These are phyloP conservation scores for Ogataea ganodermae DNA, from an alignment of 805 yeast genomes.

Conservation along the genomic window DNA sequence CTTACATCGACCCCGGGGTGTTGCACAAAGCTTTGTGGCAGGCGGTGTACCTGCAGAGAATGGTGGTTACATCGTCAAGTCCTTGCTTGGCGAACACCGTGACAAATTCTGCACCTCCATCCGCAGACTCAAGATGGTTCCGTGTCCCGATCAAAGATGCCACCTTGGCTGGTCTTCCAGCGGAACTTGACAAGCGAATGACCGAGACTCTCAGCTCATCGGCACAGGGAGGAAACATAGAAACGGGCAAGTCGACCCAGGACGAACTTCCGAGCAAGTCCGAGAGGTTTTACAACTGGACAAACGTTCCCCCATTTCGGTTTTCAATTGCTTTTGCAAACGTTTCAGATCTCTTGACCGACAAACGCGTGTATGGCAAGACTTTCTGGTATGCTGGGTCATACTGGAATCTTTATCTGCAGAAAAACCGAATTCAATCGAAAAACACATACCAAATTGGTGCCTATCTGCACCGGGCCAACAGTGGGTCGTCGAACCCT, in stretches of 20 bases:
- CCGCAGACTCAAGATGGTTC: constrained; percentile 38
- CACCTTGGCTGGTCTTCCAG: constrained; percentile 48
- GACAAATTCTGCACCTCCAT: constrained; percentile 32
- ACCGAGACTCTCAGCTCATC: constrained; percentile 26
- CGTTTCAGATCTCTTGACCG: constrained; percentile 45
- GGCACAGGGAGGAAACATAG: constrained; percentile 12
- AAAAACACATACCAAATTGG: constrained; percentile 53
- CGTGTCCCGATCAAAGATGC: constrained; percentile 48
- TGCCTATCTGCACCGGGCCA: constrained; percentile 56
- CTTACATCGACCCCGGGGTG: constrained; percentile 41
- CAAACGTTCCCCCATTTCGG: constrained; percentile 54
- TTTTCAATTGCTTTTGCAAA: constrained; percentile 54
- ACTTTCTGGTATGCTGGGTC: constrained; percentile 65
- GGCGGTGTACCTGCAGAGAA: constrained; percentile 44
- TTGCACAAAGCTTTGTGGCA: constrained; percentile 53
- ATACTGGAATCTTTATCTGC: constrained; percentile 57
- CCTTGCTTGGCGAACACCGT: constrained; percentile 34
- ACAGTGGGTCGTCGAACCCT: constrained; percentile 34
- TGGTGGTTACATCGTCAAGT: constrained; percentile 36
- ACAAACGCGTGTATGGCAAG: constrained; percentile 50
- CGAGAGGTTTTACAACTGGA: constrained; percentile 35
- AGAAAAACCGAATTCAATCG: constrained; percentile 42
- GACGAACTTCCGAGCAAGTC: constrained; percentile 15
- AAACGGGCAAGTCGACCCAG: constrained; percentile 31
- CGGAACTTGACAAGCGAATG: constrained; percentile 34